These are phyloP conservation scores for Hymenoscyphus infarciens DNA, from an alignment of 2,329 filamentous ascomycete genomes.

Conservation along the genomic window DNA sequence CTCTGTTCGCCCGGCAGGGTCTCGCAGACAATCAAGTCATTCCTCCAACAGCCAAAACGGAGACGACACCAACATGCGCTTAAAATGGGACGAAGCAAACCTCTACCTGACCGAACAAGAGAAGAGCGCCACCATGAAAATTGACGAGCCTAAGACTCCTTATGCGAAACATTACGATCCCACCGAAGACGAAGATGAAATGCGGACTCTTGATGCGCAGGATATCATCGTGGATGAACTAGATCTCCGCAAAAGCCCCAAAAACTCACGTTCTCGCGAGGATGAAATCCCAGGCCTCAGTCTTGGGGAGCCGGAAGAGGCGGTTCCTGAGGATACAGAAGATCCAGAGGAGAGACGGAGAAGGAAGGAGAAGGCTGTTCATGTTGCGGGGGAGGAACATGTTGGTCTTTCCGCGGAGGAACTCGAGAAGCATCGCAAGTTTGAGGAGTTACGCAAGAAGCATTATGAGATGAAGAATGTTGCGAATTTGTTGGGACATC, in stretches of 20 bases:
- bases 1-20: constrained; percentile 46
- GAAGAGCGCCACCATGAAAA: constrained; percentile 96
- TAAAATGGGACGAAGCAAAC: constrained; percentile 99
- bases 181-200: constrained; percentile 74
- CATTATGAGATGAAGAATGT: constrained; percentile 99
- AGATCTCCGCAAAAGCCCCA: constrained; percentile 44
- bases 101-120: constrained; percentile 96
- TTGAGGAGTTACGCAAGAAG: constrained; percentile 88
- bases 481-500: constrained; percentile 78
- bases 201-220: constrained; percentile 60
- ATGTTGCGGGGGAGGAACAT: constrained; percentile 64
- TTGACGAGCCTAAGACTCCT: constrained; percentile 96
- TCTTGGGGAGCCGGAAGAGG: constrained; percentile 86
- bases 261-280: constrained; percentile 40
- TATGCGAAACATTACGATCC: constrained; percentile 93
- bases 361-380: constrained; percentile 67
- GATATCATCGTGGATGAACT: constrained; percentile 67
- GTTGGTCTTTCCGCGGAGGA: constrained; percentile 65
- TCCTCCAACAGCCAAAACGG: constrained; percentile 13
- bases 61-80: constrained; percentile 60
- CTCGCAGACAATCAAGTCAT: constrained; percentile 41
- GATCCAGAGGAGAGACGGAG: constrained; percentile 36
- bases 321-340: constrained; percentile 49
- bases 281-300: constrained; percentile 91
- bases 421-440: constrained; percentile 83